Conservation (phyloP, 2,329 filamentous ascomycete species). For the Fusarium napiforme region DNA sequence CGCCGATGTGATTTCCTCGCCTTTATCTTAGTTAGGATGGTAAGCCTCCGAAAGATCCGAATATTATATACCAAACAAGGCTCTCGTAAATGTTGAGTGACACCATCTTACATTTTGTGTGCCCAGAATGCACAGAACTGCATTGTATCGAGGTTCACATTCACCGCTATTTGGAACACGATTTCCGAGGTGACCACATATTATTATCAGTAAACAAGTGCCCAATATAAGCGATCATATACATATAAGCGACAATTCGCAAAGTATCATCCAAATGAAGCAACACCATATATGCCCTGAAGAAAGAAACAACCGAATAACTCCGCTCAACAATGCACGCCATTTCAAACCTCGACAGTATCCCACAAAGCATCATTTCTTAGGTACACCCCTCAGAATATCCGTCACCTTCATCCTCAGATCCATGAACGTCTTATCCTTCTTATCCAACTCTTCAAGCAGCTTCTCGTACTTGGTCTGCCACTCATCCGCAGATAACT, state of each 20-base stretch:
- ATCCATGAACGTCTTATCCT: constrained; percentile 62
- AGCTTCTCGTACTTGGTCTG: constrained; percentile 66
- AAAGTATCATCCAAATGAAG: not conserved
- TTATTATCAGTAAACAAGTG: not conserved
- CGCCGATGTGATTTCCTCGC: constrained; percentile 8
- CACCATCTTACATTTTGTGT: not conserved
- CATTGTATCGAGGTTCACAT: not conserved
- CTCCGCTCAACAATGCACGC: not conserved
- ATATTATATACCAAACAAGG: not conserved
- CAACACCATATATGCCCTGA: not conserved
- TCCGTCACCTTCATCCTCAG: constrained; percentile 58
- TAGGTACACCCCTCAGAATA: constrained; percentile 42
- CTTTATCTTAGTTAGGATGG: constrained; percentile 7
- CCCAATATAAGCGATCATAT: not conserved
- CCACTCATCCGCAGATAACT: constrained; percentile 57
- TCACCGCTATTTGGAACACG: constrained; percentile 1
- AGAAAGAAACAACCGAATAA: not conserved
- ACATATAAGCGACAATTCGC: not conserved
- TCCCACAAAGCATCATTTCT: constrained; percentile 34
- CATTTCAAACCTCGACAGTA: not conserved
- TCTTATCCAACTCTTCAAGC: constrained; percentile 67
- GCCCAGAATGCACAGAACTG: not conserved
- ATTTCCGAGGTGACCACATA: not conserved
- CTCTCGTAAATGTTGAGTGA: not conserved
- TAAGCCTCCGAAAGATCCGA: constrained; percentile 20